A percentile compares a stretch with the other conserved stretches of the same genome.
Conservation (phyloP, 2,329 filamentous ascomycete species). For the Alternaria ethzedia region DNA sequence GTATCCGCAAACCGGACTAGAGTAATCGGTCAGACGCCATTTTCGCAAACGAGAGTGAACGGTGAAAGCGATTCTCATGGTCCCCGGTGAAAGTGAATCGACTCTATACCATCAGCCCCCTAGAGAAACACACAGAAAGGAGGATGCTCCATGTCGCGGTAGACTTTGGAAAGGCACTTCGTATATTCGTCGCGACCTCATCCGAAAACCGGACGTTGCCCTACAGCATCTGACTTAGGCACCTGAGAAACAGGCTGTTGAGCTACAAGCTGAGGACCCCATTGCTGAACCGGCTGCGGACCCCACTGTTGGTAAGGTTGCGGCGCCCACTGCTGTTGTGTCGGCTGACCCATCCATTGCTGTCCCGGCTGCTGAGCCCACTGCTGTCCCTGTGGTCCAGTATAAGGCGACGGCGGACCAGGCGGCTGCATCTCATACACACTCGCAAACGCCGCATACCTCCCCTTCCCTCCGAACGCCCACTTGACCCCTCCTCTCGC, state of each 20-base stretch:
- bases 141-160: too few relatives aligned
- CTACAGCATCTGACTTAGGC: constrained; percentile 4
- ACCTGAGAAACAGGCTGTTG: not conserved
- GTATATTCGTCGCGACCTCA: not conserved
- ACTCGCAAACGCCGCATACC: constrained; percentile 36
- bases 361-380: constrained; percentile 2
- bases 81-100: not conserved
- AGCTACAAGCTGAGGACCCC: not conserved
- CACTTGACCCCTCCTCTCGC: constrained; percentile 37
- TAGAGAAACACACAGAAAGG: too few relatives aligned
- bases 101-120: too few relatives aligned
- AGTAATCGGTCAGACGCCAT: not conserved
- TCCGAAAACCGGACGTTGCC: constrained; percentile 5
- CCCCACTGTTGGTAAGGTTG: constrained; percentile 11
- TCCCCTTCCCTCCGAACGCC: constrained; percentile 34
- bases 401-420: not conserved
- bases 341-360: constrained; percentile 12
- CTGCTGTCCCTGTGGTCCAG: not conserved
- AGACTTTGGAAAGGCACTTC: too few relatives aligned
- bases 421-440: constrained; percentile 30
- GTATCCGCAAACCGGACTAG: not conserved
- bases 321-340: constrained; percentile 11
- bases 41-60: not conserved
- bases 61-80: not conserved
- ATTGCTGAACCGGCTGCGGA: not conserved